Conservation (phyloP, 108 stramenopile genomes). For the Parietichytrium sp. region DNA sequence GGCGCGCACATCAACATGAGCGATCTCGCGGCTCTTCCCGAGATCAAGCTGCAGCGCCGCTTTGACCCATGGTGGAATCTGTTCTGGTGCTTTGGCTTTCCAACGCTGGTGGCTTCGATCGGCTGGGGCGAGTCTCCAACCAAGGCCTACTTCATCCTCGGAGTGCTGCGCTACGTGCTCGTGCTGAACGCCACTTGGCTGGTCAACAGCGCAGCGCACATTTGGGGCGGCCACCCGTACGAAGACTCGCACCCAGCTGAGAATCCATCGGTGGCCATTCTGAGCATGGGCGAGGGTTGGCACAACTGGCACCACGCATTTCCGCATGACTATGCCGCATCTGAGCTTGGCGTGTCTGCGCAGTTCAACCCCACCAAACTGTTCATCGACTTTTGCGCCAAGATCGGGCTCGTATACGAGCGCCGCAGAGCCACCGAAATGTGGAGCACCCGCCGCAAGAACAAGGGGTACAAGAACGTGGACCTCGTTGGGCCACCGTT, state of each 20-base stretch:
- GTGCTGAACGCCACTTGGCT: constrained; percentile 98
- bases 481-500: too few species aligned
- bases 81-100: constrained; percentile 98
- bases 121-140: constrained; percentile 94
- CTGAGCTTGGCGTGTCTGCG: constrained; percentile 86
- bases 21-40: background rate
- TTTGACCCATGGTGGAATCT: constrained; percentile 96
- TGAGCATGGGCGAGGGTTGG: constrained; percentile 97
- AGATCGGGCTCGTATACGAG: constrained; percentile 82
- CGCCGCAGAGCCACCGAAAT: too few species aligned
- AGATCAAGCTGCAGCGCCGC: constrained; percentile 2
- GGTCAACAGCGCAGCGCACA: constrained; percentile 96
- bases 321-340: constrained; percentile 96
- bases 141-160: constrained; percentile 94
- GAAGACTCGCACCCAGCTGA: constrained; percentile 88
- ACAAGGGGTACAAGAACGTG: too few species aligned
- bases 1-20: constrained; percentile 81
- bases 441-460: too few species aligned
- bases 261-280: constrained; percentile 89
- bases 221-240: constrained; percentile 97
- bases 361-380: constrained; percentile 98
- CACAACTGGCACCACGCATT: constrained; percentile 99
- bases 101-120: constrained; percentile 79
- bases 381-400: constrained; percentile 80
- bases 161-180: constrained; percentile 80